Conservation (phyloP, 2,329 filamentous ascomycete species). For the Xylariaceae sp. region DNA sequence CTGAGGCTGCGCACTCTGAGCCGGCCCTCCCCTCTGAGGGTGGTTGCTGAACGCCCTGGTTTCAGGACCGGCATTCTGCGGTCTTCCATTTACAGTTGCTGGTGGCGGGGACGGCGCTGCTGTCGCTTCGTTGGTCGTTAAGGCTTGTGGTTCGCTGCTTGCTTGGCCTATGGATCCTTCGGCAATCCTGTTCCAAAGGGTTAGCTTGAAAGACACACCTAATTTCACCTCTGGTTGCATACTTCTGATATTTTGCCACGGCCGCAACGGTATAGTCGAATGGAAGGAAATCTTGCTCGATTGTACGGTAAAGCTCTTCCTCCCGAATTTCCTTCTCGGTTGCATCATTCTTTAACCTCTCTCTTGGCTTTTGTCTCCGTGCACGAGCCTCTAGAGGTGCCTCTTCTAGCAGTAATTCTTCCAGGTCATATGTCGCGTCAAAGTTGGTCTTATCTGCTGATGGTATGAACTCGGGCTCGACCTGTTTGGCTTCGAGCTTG, state of each 20-base stretch:
- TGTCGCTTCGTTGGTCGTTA: constrained; percentile 50
- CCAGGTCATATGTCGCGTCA: constrained; percentile 94
- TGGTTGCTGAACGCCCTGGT: constrained; percentile 11
- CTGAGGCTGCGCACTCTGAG: constrained; percentile 18
- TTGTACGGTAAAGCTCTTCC: constrained; percentile 89
- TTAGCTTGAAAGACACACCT: constrained; percentile 8
- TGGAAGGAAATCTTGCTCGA: constrained; percentile 87
- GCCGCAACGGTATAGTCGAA: constrained; percentile 90
- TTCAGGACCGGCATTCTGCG: constrained; percentile 14
- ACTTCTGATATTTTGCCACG: constrained; percentile 60
- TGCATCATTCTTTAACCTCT: constrained; percentile 87
- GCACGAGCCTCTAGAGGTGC: constrained; percentile 90
- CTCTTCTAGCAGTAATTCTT: constrained; percentile 89
- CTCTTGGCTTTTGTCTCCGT: constrained; percentile 87
- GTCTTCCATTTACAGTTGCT: constrained; percentile 21
- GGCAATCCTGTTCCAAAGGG: constrained; percentile 3
- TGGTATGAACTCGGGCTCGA: constrained; percentile 86
- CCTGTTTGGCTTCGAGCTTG: constrained; percentile 77
- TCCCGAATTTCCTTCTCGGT: constrained; percentile 92
- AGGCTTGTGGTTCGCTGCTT: constrained; percentile 38
- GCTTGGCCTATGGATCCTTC: constrained; percentile 18
- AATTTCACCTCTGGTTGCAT: constrained; percentile 24
- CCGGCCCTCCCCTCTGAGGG: constrained; percentile 9
- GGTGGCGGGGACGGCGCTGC: no score
- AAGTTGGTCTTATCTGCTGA: constrained; percentile 99